These are phyloP conservation scores for Mortierella claussenii DNA, from an alignment of 192 early-diverging fungal genomes.

Conservation along the genomic window DNA sequence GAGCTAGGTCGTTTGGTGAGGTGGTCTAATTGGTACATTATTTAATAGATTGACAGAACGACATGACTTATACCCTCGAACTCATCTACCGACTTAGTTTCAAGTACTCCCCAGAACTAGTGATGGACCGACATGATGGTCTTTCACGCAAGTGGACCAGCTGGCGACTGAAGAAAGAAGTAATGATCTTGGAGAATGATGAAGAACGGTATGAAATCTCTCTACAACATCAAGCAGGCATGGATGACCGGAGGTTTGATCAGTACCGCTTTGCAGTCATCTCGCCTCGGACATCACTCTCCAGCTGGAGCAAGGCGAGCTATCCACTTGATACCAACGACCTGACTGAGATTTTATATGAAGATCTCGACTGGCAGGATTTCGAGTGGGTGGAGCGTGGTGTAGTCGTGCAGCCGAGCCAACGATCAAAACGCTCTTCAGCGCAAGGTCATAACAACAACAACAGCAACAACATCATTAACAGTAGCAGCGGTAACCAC, in stretches of 20 bases:
- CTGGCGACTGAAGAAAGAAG: constrained; percentile 48
- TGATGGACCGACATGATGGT: constrained; percentile 55
- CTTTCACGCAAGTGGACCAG: constrained; percentile 49
- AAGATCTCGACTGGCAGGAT: constrained; percentile 52
- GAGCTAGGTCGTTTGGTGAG: neutral
- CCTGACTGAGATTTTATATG: constrained; percentile 37
- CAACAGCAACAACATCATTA: too few species aligned
- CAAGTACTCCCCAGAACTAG: constrained; percentile 63
- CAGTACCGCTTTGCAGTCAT: constrained; percentile 58
- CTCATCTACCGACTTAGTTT: too few species aligned
- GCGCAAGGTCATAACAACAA: neutral
- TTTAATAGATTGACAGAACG: neutral
- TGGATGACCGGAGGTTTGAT: constrained; percentile 36
- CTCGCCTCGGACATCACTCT: constrained; percentile 40
- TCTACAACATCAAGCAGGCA: constrained; percentile 41
- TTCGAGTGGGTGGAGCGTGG: constrained; percentile 54
- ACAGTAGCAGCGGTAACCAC: too few species aligned
- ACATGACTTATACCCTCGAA: too few species aligned
- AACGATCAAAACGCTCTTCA: constrained; percentile 4
- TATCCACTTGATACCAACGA: constrained; percentile 20
- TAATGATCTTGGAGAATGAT: constrained; percentile 56
- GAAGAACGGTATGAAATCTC: constrained; percentile 55
- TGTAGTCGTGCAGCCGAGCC: constrained; percentile 42
- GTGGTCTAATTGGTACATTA: neutral
- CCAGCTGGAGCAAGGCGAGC: constrained; percentile 35